phyloP scores from a whole-genome alignment of 495 filamentous ascomycete species.

The Aspergillus sclerotioniger region DNA sequence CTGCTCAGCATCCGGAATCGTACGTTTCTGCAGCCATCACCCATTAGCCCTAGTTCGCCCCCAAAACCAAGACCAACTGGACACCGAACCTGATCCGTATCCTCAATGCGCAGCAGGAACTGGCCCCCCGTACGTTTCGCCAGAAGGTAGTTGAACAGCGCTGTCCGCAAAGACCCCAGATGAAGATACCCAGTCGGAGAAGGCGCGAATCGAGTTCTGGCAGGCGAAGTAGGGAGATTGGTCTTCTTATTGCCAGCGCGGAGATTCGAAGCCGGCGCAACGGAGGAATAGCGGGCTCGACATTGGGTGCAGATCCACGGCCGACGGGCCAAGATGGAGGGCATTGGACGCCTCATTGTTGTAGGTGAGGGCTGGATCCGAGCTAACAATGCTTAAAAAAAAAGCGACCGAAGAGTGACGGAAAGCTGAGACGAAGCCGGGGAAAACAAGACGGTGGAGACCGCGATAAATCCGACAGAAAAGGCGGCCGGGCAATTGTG shows the following conservation, averaged over 20 bases:
- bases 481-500: neutral
- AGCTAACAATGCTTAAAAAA: neutral
- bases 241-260: constrained; percentile 31
- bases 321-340: constrained; percentile 32
- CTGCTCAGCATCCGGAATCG: constrained; percentile 73
- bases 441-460: neutral
- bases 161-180: constrained; percentile 86
- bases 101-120: constrained; percentile 89
- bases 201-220: constrained; percentile 90
- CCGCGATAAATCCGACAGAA: constrained; percentile 1
- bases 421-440: neutral
- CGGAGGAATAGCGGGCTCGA: constrained; percentile 31
- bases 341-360: constrained; percentile 28
- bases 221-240: constrained; percentile 59
- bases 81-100: constrained; percentile 80
- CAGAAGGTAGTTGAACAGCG: constrained; percentile 86
- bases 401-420: neutral
- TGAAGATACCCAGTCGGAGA: constrained; percentile 94
- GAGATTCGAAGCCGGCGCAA: constrained; percentile 18
- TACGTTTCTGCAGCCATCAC: constrained; percentile 59
- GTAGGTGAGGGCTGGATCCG: neutral
- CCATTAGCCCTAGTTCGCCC: constrained; percentile 29
- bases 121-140: constrained; percentile 88
- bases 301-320: constrained; percentile 46
- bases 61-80: neutral